These are phyloP conservation scores for Suillus brevipes DNA, from an alignment of 768 basidiomycete species.

Conservation along the genomic window DNA sequence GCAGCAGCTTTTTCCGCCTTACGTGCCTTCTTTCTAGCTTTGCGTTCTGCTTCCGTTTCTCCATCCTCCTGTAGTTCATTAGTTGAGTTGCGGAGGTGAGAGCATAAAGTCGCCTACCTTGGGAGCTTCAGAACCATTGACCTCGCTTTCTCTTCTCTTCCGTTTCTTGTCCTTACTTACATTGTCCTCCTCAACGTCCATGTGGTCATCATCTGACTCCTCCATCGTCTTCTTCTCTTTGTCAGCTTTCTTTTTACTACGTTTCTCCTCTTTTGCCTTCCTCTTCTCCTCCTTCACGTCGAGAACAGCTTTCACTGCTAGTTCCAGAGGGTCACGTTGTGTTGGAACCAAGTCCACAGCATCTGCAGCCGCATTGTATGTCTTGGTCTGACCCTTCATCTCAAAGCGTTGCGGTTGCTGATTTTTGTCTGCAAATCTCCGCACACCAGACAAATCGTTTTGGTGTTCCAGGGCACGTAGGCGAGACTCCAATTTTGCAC, in stretches of 20 bases:
- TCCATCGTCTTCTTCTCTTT: slow-evolving; percentile 50
- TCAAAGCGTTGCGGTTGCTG: slow-evolving; percentile 81
- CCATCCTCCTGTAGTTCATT: slow-evolving; percentile 37
- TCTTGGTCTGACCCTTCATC: slow-evolving; percentile 74
- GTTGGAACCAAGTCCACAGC: slow-evolving; percentile 81
- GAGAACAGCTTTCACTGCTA: slow-evolving; percentile 69
- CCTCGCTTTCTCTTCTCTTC: slow-evolving; percentile 60
- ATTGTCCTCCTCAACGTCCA: slow-evolving; percentile 47
- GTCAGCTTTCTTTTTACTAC: slow-evolving; percentile 60
- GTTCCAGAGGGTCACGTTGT: slow-evolving; percentile 77
- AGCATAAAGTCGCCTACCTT: slow-evolving; percentile 39
- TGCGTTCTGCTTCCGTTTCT: slow-evolving; percentile 84
- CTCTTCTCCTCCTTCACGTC: slow-evolving; percentile 90
- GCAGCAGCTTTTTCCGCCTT: slow-evolving; percentile 76
- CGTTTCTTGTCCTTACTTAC: slow-evolving; percentile 43
- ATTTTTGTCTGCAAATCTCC: slow-evolving; percentile 59
- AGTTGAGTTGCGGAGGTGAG: slow-evolving; percentile 6
- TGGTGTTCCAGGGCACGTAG: slow-evolving; percentile 87
- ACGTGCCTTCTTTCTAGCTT: slow-evolving; percentile 73
- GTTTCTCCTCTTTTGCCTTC: slow-evolving; percentile 75
- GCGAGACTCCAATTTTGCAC: slow-evolving; percentile 93
- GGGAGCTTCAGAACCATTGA: slow-evolving; percentile 37
- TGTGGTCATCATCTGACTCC: slow-evolving; percentile 35
- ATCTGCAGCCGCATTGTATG: slow-evolving; percentile 88
- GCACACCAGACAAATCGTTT: slow-evolving; percentile 68